Conservation (phyloP, 1,139 yeast genomes). For the Pichia inconspicua region DNA sequence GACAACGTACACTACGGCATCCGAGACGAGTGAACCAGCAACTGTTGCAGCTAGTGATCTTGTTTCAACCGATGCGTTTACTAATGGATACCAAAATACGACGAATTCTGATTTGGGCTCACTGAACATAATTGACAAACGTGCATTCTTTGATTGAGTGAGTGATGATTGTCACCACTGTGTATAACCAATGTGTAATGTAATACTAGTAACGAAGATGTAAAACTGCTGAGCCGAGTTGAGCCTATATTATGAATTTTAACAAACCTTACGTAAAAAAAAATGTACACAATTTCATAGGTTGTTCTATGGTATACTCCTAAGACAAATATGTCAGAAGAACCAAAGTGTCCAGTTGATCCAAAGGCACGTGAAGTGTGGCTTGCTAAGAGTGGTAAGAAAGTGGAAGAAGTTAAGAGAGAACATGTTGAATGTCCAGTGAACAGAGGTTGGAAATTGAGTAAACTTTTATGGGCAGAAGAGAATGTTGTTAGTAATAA, state of each 20-base stretch:
- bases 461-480: slow-evolving; percentile 14
- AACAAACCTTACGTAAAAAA: background rate
- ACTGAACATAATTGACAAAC: background rate
- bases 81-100: slow-evolving; percentile 6
- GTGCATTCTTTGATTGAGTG: slow-evolving; percentile 9
- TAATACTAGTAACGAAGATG: background rate
- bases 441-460: slow-evolving; percentile 11
- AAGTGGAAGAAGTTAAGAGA: background rate
- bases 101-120: background rate
- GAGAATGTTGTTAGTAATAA: background rate
- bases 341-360: slow-evolving; percentile 58
- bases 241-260: too few relatives aligned
- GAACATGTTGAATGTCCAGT: background rate
- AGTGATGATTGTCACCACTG: background rate
- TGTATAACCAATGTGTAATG: background rate
- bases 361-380: slow-evolving; percentile 52
- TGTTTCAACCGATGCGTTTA: background rate
- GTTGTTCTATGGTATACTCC: background rate
- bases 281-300: background rate
- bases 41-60: background rate
- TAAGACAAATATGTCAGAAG: slow-evolving; percentile 9
- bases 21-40: background rate
- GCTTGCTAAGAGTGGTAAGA: slow-evolving; percentile 32
- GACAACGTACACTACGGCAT: background rate
- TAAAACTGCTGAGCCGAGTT: background rate